A percentile compares a stretch with the other conserved stretches of the same genome.
Evolutionary conservation across 2,329 filamentous ascomycete species (phyloP).

Genomic region (Diaporthe humulicola): DNA sequence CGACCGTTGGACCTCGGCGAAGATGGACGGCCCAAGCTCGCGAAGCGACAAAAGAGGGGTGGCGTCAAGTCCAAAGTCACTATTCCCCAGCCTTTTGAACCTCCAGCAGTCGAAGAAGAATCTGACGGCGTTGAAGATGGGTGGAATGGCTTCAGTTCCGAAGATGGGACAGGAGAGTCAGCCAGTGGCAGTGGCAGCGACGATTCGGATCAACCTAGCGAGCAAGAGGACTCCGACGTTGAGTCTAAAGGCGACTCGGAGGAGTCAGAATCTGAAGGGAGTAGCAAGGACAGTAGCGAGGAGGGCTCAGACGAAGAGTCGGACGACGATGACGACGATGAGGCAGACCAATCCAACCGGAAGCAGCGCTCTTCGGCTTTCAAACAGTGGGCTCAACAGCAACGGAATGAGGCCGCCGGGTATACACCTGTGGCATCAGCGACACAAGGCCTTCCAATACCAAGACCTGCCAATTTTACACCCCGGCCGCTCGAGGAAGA

Average conservation of each 20-base stretch:
- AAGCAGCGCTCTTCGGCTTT: constrained; percentile 75
- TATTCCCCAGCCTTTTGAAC: constrained; percentile 57
- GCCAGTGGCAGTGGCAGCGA: constrained; percentile 48
- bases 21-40: constrained; percentile 83
- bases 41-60: constrained; percentile 82
- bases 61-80: constrained; percentile 69
- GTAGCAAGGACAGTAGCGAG: constrained; percentile 42
- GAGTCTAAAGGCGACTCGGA: constrained; percentile 43
- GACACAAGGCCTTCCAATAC: constrained; percentile 63
- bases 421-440: constrained; percentile 62
- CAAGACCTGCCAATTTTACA: constrained; percentile 72
- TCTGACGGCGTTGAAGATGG: constrained; percentile 55
- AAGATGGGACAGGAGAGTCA: constrained; percentile 40
- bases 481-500: constrained; percentile 79
- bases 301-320: constrained; percentile 40
- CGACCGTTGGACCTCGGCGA: constrained; percentile 85
- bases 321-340: constrained; percentile 45
- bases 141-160: constrained; percentile 73
- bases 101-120: constrained; percentile 48
- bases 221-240: constrained; percentile 2
- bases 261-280: constrained; percentile 46
- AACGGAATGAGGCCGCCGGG: constrained; percentile 87
- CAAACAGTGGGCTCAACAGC: constrained; percentile 91
- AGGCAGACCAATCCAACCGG: constrained; percentile 49
- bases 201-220: not conserved